Conservation (phyloP, 257 asterid species). For the Leonotis leonurus region DNA sequence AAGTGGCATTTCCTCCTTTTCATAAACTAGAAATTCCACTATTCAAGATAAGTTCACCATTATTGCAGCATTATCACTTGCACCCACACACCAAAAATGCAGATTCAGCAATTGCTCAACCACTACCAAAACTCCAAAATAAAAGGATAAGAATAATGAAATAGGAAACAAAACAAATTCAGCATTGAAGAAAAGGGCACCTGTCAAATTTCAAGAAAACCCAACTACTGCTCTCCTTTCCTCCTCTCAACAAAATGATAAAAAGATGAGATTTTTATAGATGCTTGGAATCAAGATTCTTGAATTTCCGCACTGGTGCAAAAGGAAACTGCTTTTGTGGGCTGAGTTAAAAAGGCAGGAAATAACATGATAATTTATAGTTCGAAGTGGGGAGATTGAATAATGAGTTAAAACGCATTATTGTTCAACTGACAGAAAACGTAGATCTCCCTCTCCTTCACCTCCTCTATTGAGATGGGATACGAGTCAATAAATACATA, state of each 20-base stretch:
- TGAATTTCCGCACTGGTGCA: constrained; percentile 15
- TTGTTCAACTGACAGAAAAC: constrained; percentile 29
- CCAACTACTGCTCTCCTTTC: constrained; percentile 12
- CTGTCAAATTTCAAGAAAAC: constrained; percentile 6
- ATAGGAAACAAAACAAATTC: not conserved
- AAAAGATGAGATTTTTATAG: constrained; percentile 17
- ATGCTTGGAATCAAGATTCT: constrained; percentile 23
- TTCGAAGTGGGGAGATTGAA: constrained; percentile 10
- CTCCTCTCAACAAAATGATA: constrained; percentile 14
- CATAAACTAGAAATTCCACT: too few species aligned
- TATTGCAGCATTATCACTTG: not conserved
- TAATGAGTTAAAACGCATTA: not conserved
- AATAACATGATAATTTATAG: constrained; percentile 11
- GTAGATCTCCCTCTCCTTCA: not conserved
- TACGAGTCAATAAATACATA: not conserved
- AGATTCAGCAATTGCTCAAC: not conserved
- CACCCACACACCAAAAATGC: not conserved
- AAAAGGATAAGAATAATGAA: too few species aligned
- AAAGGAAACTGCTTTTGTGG: constrained; percentile 20
- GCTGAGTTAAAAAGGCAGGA: constrained; percentile 7
- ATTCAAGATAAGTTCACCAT: not conserved
- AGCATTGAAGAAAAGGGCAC: not conserved
- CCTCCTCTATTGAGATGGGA: not conserved
- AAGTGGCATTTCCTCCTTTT: too few species aligned
- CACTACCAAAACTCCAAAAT: not conserved